These are phyloP conservation scores for Plasmodium adleri DNA, from an alignment of 169 alveolate genomes.

Conservation along the genomic window DNA sequence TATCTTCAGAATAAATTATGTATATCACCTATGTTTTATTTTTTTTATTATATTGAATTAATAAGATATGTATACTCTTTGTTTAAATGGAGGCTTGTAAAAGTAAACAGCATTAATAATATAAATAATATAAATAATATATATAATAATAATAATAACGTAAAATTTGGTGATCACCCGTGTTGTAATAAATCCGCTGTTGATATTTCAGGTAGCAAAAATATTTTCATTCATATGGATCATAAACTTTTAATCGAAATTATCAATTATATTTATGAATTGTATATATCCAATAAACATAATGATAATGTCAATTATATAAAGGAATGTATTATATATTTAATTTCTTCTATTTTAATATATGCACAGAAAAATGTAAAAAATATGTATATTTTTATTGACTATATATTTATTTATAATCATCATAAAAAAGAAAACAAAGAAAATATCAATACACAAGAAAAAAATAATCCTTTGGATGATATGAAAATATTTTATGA, in stretches of 20 bases:
- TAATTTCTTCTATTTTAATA: constrained; percentile 18
- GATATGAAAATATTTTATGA: background rate
- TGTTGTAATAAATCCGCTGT: too few relatives aligned
- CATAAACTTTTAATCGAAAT: constrained; percentile 1
- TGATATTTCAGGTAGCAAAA: background rate
- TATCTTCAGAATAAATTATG: constrained; percentile 17
- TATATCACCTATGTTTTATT: constrained; percentile 13
- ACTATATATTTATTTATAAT: background rate
- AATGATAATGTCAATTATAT: constrained; percentile 5
- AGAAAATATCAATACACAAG: background rate
- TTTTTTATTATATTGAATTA: constrained; percentile 20
- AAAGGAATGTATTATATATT: background rate
- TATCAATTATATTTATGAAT: background rate
- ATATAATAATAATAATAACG: background rate
- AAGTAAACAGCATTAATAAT: background rate
- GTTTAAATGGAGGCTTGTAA: background rate
- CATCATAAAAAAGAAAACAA: background rate
- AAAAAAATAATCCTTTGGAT: too few relatives aligned
- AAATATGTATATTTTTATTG: constrained; percentile 19
- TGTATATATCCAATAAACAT: background rate
- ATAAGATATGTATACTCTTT: background rate
- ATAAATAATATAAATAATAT: background rate
- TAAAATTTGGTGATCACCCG: background rate
- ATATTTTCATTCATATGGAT: constrained; percentile 13
- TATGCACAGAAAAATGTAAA: constrained; percentile 9